These are phyloP conservation scores for Leishmania turanica DNA, from an alignment of 208 protist genomes.

Conservation along the genomic window DNA sequence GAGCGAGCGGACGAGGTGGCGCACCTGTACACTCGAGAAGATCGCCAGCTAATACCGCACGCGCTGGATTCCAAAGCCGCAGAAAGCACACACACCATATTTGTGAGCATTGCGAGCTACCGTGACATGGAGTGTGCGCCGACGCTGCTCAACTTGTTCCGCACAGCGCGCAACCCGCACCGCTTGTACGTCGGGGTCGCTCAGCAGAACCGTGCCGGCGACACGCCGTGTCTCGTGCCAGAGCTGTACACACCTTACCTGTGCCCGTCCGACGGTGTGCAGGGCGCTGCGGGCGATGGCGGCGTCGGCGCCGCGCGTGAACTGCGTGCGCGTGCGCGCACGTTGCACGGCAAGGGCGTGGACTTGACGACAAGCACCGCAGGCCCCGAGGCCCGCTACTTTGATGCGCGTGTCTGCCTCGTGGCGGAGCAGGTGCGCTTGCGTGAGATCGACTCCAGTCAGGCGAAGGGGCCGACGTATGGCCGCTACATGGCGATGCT, in stretches of 20 bases:
- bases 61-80: constrained; percentile 11
- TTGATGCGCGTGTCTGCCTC: constrained; percentile 51
- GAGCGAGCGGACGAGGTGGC: constrained; percentile 17
- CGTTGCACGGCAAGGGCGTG: background rate
- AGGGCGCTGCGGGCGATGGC: background rate
- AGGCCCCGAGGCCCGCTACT: background rate
- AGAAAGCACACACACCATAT: constrained; percentile 59
- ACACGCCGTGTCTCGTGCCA: constrained; percentile 49
- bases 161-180: constrained; percentile 62
- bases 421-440: constrained; percentile 53
- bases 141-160: constrained; percentile 77
- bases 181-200: constrained; percentile 85
- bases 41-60: constrained; percentile 15
- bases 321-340: background rate
- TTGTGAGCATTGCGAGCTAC: constrained; percentile 91
- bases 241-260: constrained; percentile 31
- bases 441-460: constrained; percentile 42
- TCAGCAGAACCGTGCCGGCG: constrained; percentile 62
- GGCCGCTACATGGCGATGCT: constrained; percentile 86
- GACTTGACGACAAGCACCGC: background rate
- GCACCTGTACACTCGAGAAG: constrained; percentile 16
- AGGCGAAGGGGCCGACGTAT: constrained; percentile 78
- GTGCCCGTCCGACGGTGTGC: constrained; percentile 9
- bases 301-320: constrained; percentile 9
- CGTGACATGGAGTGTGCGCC: constrained; percentile 82